Evolutionary conservation across 495 filamentous ascomycete species (phyloP), one percentile per base, ranked within the genome.

Genomic region (Aspergillus indologenus): DNA sequence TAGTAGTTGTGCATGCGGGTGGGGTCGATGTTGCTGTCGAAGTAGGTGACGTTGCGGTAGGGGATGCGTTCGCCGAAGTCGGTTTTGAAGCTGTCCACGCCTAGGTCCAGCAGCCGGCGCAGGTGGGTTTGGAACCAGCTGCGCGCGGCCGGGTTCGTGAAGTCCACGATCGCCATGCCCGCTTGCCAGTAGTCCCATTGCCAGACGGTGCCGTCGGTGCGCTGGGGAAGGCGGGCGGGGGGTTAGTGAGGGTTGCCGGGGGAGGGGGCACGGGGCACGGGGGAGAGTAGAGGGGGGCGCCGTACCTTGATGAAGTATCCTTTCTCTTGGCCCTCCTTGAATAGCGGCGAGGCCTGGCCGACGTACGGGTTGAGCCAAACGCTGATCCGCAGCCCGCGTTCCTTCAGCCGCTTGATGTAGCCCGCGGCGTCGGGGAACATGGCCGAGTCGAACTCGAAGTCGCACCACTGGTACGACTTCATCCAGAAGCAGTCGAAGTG

Each of bases 151-250:
- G 86, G 87, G 66, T 90, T 90, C 5, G 87, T 90, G 70, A 90
- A 88, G 64, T 89, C 87, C 9, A 90, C 76, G 4, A 90, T 72
- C 3, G 85, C 86, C 87, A 90, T 90, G 34, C 87, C 87, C 19
- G 85, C 83, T 65, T 89, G 85, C 87, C 87, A 90, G 40, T 87
- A 71, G 63, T 89, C 87, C 84, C 86, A 89, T 70, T 90, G 86
- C 79, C 82, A 90, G 21, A 90, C 71, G 54, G 87, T 85, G 19
- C 85, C 86, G 58, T 90, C 86, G 54, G 75, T 83, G 19, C 85
- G 82, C 75, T 77, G 53, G 19, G 5, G 4, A 21, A 12, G 40
- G 29, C 51, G 29, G 44, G 22, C 44, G 14, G 15, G 55, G 18
- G 34, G 46, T 53, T 45, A 23, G 20, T 14, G 1, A 18, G 15